These are phyloP conservation scores for Microdochium nivale DNA, from an alignment of 2,329 filamentous ascomycete genomes.

Conservation along the genomic window DNA sequence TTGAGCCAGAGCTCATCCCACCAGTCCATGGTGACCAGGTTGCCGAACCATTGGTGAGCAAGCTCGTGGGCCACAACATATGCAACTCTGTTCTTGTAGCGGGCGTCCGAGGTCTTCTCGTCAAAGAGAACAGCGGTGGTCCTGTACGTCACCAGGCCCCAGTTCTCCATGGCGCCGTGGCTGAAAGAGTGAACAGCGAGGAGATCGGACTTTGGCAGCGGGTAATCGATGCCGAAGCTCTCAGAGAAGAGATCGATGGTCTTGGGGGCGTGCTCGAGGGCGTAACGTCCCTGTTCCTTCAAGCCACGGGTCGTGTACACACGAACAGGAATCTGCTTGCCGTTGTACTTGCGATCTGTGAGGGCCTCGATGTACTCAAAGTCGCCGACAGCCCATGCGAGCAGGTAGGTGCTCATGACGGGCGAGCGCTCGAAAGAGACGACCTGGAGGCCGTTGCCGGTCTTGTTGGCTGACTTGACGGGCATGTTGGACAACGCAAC, in stretches of 20 bases:
- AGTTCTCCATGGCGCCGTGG: slow-evolving; percentile 86
- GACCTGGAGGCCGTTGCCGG: slow-evolving; percentile 56
- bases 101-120: slow-evolving; percentile 79
- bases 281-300: slow-evolving; percentile 84
- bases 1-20: slow-evolving; percentile 92
- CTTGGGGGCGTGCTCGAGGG: slow-evolving; percentile 83
- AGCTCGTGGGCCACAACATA: slow-evolving; percentile 98
- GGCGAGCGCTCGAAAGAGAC: slow-evolving; percentile 79
- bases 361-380: slow-evolving; percentile 94
- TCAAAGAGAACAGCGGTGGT: slow-evolving; percentile 96
- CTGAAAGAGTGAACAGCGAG: slow-evolving; percentile 91
- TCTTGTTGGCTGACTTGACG: slow-evolving; percentile 58
- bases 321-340: slow-evolving; percentile 82
- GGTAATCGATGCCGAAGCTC: slow-evolving; percentile 88
- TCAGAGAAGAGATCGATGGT: slow-evolving; percentile 96
- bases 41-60: slow-evolving; percentile 94
- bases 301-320: slow-evolving; percentile 95
- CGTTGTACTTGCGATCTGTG: slow-evolving; percentile 84
- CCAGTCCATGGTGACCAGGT: slow-evolving; percentile 95
- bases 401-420: slow-evolving; percentile 83
- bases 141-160: slow-evolving; percentile 92
- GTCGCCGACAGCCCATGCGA: slow-evolving; percentile 92
- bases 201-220: slow-evolving; percentile 83
- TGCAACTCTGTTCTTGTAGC: slow-evolving; percentile 87
- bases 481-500: slow-evolving; percentile 95